These are phyloP conservation scores for Multifurca ochricompacta DNA, from an alignment of 768 basidiomycete species.

Conservation along the genomic window DNA sequence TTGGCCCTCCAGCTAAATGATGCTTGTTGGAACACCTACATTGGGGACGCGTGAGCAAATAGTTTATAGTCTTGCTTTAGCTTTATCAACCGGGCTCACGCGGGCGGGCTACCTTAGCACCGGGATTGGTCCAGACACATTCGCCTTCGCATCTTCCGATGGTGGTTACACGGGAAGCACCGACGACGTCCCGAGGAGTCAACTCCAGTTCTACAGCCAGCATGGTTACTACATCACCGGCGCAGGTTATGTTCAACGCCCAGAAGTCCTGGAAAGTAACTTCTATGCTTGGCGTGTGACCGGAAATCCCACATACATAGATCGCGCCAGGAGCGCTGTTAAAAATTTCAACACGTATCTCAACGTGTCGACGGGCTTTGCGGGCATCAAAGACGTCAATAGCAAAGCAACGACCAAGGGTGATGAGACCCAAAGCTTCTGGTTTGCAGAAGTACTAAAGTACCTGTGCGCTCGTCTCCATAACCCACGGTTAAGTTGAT, in stretches of 20 bases:
- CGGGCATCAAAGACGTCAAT: constrained; percentile 52
- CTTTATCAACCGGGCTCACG: not conserved
- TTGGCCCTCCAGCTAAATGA: too few relatives aligned
- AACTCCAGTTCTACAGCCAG: constrained; percentile 45
- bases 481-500: not conserved
- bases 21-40: too few relatives aligned
- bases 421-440: constrained; percentile 63
- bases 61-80: not conserved
- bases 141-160: constrained; percentile 56
- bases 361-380: constrained; percentile 40
- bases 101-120: constrained; percentile 46
- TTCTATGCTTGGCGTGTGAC: constrained; percentile 73
- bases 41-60: constrained; percentile 51
- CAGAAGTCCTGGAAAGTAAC: constrained; percentile 73
- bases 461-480: constrained; percentile 42
- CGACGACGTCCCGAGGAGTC: constrained; percentile 30
- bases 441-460: constrained; percentile 71
- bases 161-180: constrained; percentile 49
- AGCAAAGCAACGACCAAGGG: constrained; percentile 32
- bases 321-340: constrained; percentile 54
- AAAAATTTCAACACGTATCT: constrained; percentile 54
- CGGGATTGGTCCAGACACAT: constrained; percentile 68
- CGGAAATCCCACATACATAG: constrained; percentile 59
- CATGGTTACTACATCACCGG: constrained; percentile 60
- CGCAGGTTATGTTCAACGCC: constrained; percentile 52